Percentiles rank a stretch among this genome's conserved stretches.
Conservation (phyloP, 148 eudicot species). For the Dianthus caryophyllus region DNA sequence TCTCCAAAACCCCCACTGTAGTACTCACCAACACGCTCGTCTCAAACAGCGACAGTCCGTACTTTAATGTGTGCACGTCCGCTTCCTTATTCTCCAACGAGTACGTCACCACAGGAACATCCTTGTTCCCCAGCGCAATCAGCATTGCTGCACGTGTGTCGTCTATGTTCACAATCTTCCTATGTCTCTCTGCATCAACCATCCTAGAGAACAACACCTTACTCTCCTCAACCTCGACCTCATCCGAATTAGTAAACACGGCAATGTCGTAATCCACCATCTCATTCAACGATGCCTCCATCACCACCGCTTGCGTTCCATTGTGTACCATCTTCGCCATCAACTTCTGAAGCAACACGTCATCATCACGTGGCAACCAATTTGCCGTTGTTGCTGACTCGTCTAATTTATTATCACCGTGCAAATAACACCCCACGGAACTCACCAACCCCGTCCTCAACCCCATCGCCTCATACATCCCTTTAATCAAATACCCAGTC, state of each 20-base stretch:
- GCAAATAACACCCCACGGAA: conserved; percentile 72
- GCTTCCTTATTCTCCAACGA: conserved; percentile 88
- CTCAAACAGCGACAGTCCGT: conserved; percentile 88
- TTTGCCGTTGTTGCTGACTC: no score
- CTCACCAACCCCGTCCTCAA: conserved; percentile 92
- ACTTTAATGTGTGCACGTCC: conserved; percentile 78
- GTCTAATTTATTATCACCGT: conserved; percentile 85
- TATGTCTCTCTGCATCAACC: conserved; percentile 90
- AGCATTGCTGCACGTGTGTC: conserved; percentile 72
- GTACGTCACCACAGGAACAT: conserved; percentile 88
- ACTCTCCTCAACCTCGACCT: conserved; percentile 27
- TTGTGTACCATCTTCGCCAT: conserved; percentile 95
- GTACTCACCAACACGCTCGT: conserved; percentile 90
- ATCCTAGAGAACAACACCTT: conserved; percentile 56
- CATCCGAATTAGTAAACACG: conserved; percentile 69
- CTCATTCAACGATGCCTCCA: conserved; percentile 76
- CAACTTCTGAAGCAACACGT: conserved; percentile 78
- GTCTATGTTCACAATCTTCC: conserved; percentile 89
- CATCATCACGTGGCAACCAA: conserved; percentile 36
- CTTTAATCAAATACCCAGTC: conserved; percentile 58
- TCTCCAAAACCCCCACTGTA: conserved; percentile 88
- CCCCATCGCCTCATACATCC: conserved; percentile 97
- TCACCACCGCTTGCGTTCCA: conserved; percentile 90
- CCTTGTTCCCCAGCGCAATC: conserved; percentile 63
- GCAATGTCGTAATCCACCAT: conserved; percentile 97